Evolutionary conservation across 129 eudicot genomes (phyloP), one percentile per base, ranked within the genome.

Genomic region (Arctium minus): DNA sequence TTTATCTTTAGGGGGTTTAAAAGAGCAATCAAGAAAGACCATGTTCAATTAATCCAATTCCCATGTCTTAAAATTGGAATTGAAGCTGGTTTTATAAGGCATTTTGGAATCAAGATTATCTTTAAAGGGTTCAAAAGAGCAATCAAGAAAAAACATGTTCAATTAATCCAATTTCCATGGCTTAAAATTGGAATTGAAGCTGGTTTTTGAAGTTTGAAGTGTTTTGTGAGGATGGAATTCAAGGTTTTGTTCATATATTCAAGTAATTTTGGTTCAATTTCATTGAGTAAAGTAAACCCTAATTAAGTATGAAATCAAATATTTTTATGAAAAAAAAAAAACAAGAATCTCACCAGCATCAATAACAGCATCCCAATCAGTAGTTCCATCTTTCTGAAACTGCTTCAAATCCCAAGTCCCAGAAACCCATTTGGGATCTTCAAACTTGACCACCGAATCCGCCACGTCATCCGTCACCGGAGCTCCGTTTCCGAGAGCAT

Each of bases 311-410:
- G 12, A 46, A 46, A 46, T 10, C 15, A 10, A 10, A 46, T 46
- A 10, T 46, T 46, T 3, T 46, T 10, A 46, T 46, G 56, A 10
- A 11, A 42, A 22, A 10, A 11, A 42, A 22, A 22, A 29, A 29
- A 70, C 65, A 56, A 73, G 33, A 83, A 75, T 48, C 72, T 89
- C 39, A 96, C 99, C 99, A 81, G 99, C 99, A 96, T 96, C 99
- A 88, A 96, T 93, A 65, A 96, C 97, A 83, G 92, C 95, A 89
- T 96, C 98, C 99, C 99, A 96, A 70, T 91, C 88, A 36, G 97
- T 90, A 33, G 85, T 81, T 27, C 99, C 99, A 85, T 83, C 88
- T 80, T 93, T 96, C 82, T 85, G 87, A 85, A 96, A 96, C 89
- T 87, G 93, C 85, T 85, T 87, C 83, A 96, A 84, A 67, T 96